Conservation (phyloP, 768 basidiomycete species). For the Lentinula detonsa region DNA sequence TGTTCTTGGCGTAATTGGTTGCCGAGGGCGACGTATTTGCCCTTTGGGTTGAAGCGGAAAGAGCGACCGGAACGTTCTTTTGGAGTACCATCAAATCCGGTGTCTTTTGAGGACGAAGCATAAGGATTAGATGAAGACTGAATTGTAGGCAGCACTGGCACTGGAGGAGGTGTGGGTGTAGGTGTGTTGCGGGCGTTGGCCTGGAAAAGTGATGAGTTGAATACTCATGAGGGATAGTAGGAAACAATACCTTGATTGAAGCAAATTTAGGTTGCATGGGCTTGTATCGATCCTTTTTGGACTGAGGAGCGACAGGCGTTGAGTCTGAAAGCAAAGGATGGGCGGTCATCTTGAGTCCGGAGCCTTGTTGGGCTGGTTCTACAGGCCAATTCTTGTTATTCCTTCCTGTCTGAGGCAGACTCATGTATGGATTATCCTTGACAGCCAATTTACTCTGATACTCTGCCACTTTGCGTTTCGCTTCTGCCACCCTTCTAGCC, state of each 20-base stretch:
- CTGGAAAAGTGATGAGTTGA: slow-evolving; percentile 21
- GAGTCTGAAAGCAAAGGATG: slow-evolving; percentile 80
- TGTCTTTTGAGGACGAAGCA: slow-evolving; percentile 50
- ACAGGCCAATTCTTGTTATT: slow-evolving; percentile 44
- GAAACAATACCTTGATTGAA: slow-evolving; percentile 67
- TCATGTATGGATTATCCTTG: slow-evolving; percentile 85
- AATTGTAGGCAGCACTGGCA: slow-evolving; percentile 29
- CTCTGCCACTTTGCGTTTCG: slow-evolving; percentile 78
- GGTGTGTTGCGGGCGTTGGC: slow-evolving; percentile 77
- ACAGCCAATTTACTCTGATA: slow-evolving; percentile 71
- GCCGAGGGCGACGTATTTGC: slow-evolving; percentile 77
- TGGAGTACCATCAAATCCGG: slow-evolving; percentile 68
- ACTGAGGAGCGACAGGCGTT: slow-evolving; percentile 51
- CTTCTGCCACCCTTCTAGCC: slow-evolving; percentile 71
- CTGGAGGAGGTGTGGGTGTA: slow-evolving; percentile 46
- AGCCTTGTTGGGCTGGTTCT: slow-evolving; percentile 71
- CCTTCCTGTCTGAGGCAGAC: slow-evolving; percentile 48
- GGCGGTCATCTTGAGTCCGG: slow-evolving; percentile 85
- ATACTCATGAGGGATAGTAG: not conserved
- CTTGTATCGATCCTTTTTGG: slow-evolving; percentile 90
- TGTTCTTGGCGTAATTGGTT: slow-evolving; percentile 68
- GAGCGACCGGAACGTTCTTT: slow-evolving; percentile 62
- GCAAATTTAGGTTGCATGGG: slow-evolving; percentile 99
- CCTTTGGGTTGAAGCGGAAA: slow-evolving; percentile 88
- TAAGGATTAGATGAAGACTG: slow-evolving; percentile 66